These are phyloP conservation scores for Peniophora sp. DNA, from an alignment of 1,284 basidiomycete genomes.

Conservation along the genomic window DNA sequence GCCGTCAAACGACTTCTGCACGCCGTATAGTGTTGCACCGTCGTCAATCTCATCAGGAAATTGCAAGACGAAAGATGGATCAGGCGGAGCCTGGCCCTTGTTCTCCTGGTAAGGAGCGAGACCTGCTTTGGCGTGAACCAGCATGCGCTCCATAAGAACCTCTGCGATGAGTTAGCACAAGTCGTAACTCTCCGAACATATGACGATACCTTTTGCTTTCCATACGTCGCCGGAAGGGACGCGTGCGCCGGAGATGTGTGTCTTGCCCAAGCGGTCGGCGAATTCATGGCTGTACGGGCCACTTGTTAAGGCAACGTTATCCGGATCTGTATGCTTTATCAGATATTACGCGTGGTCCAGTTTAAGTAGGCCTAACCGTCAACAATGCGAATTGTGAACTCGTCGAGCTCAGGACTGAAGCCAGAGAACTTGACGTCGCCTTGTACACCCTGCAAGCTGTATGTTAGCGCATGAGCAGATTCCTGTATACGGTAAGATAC, in stretches of 20 bases:
- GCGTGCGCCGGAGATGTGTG: conserved; percentile 63
- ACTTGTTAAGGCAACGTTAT: conserved; percentile 43
- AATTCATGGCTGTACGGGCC: conserved; percentile 58
- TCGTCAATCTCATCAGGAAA: conserved; percentile 53
- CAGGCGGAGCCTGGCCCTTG: conserved; percentile 42
- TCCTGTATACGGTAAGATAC: conserved; percentile 12
- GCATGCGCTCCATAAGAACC: conserved; percentile 54
- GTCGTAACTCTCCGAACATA: background rate
- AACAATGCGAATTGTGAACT: conserved; percentile 75
- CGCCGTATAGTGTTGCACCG: conserved; percentile 73
- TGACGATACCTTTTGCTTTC: conserved; percentile 69
- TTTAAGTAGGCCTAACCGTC: conserved; percentile 49
- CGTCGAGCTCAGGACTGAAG: conserved; percentile 68
- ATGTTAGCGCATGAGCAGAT: conserved; percentile 5
- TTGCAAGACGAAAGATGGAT: conserved; percentile 72
- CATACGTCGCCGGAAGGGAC: conserved; percentile 65
- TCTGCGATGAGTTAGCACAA: conserved; percentile 34
- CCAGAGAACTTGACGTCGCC: conserved; percentile 67
- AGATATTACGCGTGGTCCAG: no score
- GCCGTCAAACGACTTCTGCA: conserved; percentile 82
- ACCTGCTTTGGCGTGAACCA: conserved; percentile 48
- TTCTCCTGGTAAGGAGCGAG: conserved; percentile 49
- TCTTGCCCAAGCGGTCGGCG: conserved; percentile 57
- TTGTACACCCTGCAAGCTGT: conserved; percentile 53
- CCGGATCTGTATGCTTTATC: no score